phyloP scores from a whole-genome alignment of 768 basidiomycete genomes.

The Psilocybe cyanescens region DNA sequence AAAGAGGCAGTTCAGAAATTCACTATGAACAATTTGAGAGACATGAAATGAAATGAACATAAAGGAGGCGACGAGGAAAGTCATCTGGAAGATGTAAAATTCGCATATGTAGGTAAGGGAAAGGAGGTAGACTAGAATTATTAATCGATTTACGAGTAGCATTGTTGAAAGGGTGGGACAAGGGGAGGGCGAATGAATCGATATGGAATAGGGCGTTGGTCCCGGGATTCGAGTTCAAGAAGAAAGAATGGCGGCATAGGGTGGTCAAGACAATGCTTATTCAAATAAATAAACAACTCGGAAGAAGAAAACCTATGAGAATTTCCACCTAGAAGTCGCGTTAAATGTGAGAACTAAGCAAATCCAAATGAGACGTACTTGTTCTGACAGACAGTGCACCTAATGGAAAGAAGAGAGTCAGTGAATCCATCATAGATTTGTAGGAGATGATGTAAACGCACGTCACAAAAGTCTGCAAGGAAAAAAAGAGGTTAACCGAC shows the following conservation, averaged over 20 bases:
- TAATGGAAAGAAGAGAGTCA: background rate
- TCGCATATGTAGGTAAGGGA: background rate
- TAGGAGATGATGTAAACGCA: conserved; percentile 3
- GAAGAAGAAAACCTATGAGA: conserved; percentile 4
- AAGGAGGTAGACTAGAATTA: background rate
- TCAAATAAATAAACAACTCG: background rate
- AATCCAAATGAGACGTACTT: background rate
- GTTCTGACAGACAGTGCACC: conserved; percentile 19
- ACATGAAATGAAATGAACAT: background rate
- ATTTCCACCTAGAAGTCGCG: conserved; percentile 9
- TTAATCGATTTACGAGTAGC: background rate
- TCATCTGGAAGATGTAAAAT: background rate
- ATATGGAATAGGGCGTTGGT: background rate
- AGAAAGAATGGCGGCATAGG: background rate
- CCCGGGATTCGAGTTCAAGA: background rate
- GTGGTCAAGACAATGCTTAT: background rate
- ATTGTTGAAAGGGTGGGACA: background rate
- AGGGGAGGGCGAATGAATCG: background rate
- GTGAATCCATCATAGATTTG: background rate
- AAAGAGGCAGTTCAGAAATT: no score
- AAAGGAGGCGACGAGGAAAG: background rate
- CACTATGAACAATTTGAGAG: background rate
- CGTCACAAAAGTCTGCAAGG: conserved; percentile 22
- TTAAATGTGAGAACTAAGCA: background rate
- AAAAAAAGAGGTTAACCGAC: background rate